phyloP scores from a whole-genome alignment of 768 basidiomycete species.

The Suillus luteus region DNA sequence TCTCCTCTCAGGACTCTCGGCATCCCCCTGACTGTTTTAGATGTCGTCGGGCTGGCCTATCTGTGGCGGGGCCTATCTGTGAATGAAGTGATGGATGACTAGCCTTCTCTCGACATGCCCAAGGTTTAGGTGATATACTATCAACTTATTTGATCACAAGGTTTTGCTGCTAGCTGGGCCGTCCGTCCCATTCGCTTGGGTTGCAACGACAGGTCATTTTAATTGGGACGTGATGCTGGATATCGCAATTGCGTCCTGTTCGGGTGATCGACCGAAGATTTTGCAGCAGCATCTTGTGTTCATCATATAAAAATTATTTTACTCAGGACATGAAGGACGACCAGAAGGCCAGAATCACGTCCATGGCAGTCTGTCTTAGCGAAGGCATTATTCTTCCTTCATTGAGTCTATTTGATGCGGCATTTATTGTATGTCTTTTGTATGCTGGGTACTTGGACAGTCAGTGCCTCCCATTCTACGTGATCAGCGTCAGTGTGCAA shows the following conservation, averaged over 20 bases:
- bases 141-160: neutral
- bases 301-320: too few species aligned
- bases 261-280: neutral
- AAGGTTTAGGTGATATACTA: too few species aligned
- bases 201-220: neutral
- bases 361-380: neutral
- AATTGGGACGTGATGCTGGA: neutral
- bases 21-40: too few species aligned
- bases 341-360: neutral
- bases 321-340: neutral
- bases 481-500: neutral
- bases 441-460: neutral
- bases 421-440: neutral
- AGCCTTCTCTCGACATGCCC: conserved; percentile 29
- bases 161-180: neutral
- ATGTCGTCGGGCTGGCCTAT: too few species aligned
- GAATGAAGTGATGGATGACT: conserved; percentile 29
- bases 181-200: neutral
- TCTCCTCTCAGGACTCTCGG: too few species aligned
- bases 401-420: neutral
- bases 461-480: neutral
- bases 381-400: neutral
- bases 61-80: conserved; percentile 18
- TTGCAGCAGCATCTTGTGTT: neutral
- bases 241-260: neutral